These are phyloP conservation scores for Sclerotinia subarctica DNA, from an alignment of 2,329 filamentous ascomycete species.

Conservation along the genomic window DNA sequence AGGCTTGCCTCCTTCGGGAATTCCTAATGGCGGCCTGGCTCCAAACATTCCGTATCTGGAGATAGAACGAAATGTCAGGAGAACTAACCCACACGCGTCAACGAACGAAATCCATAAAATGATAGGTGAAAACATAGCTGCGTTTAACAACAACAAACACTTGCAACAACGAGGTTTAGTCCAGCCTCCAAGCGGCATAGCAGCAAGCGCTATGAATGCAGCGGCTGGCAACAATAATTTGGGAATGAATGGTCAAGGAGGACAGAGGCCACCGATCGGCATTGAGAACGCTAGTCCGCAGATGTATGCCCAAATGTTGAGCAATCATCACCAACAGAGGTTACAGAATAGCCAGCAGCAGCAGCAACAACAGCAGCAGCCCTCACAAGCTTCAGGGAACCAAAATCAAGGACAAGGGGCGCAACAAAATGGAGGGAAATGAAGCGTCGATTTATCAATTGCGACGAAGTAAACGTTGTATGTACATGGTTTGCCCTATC, in stretches of 20 bases:
- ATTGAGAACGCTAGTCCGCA: conserved; percentile 45
- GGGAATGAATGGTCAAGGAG: conserved; percentile 19
- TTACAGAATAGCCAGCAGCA: conserved; percentile 34
- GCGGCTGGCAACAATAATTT: conserved; percentile 43
- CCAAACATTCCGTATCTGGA: conserved; percentile 9
- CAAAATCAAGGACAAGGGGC: conserved; percentile 22
- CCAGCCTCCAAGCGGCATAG: conserved; percentile 41
- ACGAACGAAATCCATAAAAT: conserved; percentile 20
- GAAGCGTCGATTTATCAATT: background rate
- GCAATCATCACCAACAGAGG: conserved; percentile 44
- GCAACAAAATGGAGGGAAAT: conserved; percentile 20
- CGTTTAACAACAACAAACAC: conserved; percentile 16
- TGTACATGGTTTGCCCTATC: background rate
- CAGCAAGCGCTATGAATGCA: conserved; percentile 51
- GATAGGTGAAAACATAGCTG: conserved; percentile 39
- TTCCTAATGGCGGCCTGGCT: conserved; percentile 14
- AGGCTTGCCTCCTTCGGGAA: conserved; percentile 25
- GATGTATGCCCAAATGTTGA: conserved; percentile 51
- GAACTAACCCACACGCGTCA: conserved; percentile 8
- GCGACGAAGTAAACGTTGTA: conserved; percentile 6
- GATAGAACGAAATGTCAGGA: conserved; percentile 14
- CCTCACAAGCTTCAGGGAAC: conserved; percentile 21
- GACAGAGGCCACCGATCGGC: conserved; percentile 23
- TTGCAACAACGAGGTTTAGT: conserved; percentile 38
- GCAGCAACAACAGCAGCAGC: conserved; percentile 30